Percentiles rank a stretch among this genome's conserved stretches.
Conservation (phyloP, 75 land plant species). For the Pinus tabuliformis region DNA sequence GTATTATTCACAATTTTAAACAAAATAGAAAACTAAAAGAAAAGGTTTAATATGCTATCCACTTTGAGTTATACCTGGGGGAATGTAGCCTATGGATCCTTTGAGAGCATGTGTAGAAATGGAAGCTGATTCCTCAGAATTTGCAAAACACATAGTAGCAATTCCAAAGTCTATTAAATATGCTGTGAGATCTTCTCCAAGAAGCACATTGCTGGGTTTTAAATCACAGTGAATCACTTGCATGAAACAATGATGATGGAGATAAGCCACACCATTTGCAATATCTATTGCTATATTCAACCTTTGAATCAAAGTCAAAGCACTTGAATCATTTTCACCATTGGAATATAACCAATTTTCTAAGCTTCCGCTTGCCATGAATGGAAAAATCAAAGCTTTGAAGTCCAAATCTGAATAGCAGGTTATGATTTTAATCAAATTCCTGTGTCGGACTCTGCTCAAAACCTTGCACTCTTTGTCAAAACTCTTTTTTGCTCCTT, state of each 20-base stretch:
- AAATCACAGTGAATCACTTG: constrained; percentile 9
- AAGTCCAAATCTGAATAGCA: neutral
- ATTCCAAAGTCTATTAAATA: neutral
- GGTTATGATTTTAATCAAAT: constrained; percentile 1
- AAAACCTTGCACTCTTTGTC: neutral
- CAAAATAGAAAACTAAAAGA: neutral
- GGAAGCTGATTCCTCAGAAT: neutral
- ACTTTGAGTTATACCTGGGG: neutral
- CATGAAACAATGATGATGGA: neutral
- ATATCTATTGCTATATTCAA: neutral
- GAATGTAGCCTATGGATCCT: neutral
- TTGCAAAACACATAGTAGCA: neutral
- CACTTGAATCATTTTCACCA: neutral
- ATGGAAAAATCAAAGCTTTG: neutral
- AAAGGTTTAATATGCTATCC: neutral
- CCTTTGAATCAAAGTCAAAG: neutral
- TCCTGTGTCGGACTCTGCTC: neutral
- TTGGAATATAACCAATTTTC: neutral
- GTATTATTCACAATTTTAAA: too few relatives aligned
- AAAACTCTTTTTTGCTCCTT: neutral
- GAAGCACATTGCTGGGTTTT: constrained; percentile 4
- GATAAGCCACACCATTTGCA: constrained; percentile 1
- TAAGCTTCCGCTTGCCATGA: constrained; percentile 1
- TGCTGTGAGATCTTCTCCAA: neutral
- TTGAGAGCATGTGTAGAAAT: neutral